Evolutionary conservation across 2,329 filamentous ascomycete species (phyloP).

Genomic region (Anthostomella pinea): DNA sequence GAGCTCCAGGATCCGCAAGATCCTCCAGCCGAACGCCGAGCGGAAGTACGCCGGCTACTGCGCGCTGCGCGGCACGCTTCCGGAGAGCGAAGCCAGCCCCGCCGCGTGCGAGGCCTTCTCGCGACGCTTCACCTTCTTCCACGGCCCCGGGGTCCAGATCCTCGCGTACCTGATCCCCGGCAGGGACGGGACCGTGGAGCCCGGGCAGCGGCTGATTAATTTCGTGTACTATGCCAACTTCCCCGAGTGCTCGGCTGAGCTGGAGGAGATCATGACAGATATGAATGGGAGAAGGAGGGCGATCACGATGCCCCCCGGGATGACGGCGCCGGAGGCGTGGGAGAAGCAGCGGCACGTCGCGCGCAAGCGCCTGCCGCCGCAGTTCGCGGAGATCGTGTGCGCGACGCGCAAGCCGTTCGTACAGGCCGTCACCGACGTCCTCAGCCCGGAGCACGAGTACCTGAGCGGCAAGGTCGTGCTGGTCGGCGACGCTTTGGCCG

Average conservation of each 20-base stretch:
- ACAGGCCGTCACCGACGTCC: conserved; percentile 38
- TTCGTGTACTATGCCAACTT: conserved; percentile 46
- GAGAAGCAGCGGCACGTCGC: conserved; percentile 34
- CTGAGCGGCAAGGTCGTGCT: conserved; percentile 38
- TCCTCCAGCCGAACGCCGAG: conserved; percentile 30
- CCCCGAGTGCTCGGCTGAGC: conserved; percentile 29
- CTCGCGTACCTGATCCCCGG: conserved; percentile 43
- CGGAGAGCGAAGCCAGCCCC: conserved; percentile 36
- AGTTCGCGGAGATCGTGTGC: conserved; percentile 40
- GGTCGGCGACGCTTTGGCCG: conserved; percentile 42
- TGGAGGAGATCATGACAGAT: conserved; percentile 36
- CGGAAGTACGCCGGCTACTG: conserved; percentile 39
- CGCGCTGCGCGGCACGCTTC: conserved; percentile 40
- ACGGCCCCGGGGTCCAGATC: conserved; percentile 37
- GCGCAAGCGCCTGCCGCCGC: conserved; percentile 33
- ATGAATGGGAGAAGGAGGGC: conserved; percentile 28
- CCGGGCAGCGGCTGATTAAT: conserved; percentile 40
- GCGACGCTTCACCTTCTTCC: conserved; percentile 40
- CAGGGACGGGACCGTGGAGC: conserved; percentile 35
- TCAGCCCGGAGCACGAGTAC: conserved; percentile 34
- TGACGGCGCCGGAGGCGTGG: conserved; percentile 32
- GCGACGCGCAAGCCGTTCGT: conserved; percentile 40
- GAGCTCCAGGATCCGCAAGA: conserved; percentile 36
- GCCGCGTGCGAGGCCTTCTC: conserved; percentile 32
- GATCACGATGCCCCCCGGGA: conserved; percentile 38